Evolutionary conservation across 495 filamentous ascomycete genomes (phyloP).

Genomic region (Symbiotaphrina buchneri): DNA sequence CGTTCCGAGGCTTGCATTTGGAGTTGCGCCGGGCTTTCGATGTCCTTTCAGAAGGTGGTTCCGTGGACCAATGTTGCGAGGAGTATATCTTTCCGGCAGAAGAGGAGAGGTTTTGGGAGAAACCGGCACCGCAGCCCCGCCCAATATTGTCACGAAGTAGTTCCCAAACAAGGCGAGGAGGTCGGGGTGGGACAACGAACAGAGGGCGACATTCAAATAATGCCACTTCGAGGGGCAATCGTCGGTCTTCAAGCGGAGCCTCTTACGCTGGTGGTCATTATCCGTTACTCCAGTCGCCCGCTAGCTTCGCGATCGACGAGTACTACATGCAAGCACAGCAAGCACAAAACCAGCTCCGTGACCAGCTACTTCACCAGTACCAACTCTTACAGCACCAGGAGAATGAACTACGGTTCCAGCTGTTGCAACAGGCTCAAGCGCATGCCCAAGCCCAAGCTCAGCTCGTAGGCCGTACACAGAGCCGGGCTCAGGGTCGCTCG

Average conservation of each 20-base stretch:
- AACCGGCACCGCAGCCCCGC: conserved; percentile 37
- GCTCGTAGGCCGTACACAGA: too few relatives aligned
- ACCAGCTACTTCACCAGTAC: conserved; percentile 38
- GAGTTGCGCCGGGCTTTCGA: conserved; percentile 81
- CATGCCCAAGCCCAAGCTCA: conserved; percentile 29
- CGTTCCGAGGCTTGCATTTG: conserved; percentile 71
- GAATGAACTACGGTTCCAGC: conserved; percentile 30
- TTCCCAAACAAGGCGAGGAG: conserved; percentile 22
- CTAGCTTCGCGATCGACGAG: conserved; percentile 16
- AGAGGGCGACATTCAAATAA: conserved; percentile 31
- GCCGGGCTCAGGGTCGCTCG: conserved; percentile 9
- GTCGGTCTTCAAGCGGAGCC: conserved; percentile 7
- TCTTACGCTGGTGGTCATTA: not conserved
- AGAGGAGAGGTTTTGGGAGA: conserved; percentile 56
- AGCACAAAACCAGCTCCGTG: conserved; percentile 27
- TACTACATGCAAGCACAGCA: conserved; percentile 24
- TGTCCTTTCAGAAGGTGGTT: conserved; percentile 39
- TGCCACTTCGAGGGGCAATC: conserved; percentile 16
- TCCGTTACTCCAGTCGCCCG: not conserved
- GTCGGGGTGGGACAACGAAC: conserved; percentile 23
- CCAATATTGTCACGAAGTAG: conserved; percentile 31
- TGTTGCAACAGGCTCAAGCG: conserved; percentile 27
- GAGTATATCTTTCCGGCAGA: conserved; percentile 69
- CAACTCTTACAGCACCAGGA: conserved; percentile 43
- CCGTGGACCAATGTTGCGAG: conserved; percentile 61